Base-by-base conservation (phyloP, 208 protist species). In the Wallacemonas sp. region DNA sequence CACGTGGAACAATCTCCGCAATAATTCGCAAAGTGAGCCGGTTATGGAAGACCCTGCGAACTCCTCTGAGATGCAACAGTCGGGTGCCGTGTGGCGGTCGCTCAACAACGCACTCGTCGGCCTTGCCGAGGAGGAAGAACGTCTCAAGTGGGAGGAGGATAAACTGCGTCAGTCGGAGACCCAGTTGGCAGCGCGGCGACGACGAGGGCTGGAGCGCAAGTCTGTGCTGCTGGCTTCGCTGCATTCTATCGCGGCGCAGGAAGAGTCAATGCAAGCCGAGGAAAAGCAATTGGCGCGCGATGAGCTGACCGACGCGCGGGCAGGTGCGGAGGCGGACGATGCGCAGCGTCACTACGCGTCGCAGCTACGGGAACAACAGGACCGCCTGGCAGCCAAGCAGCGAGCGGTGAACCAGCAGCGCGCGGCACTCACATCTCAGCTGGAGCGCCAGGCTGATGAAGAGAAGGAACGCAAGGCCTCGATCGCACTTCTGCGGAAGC, bases 211-310 rank as follows among this genome's bases (percentile, higher is more conserved):
- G 45, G 9, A 36, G 17, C 53, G 41, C 1, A 75, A 75, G 41
- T 34, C 31, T 12, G 27, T 59, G 22, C 33, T 75, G 12, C 70
- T 75, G n/a, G 55, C 70, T 14, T 49, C 39, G 1, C 62, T 75
- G 47, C 30, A 42, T 55, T 22, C 61, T 30, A 39, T 53, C 65
- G 62, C 70, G 58, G 42, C 62, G 61, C 54, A 53, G 22, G 70
- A 75, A 26, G 70, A 56, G 55, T 66, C 56, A 8, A 11, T 75
- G 15, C 56, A 45, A 24, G 31, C 56, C 36, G 19, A 44, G 2
- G 70, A 68, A 39, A 38, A 63, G 31, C 21, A 24, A 28, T 31
- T 59, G 28, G 15, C 39, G 15, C 53, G 63, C 26, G 70, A 75
- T 4, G 55, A 44, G 6, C 28, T 54, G 19, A 17, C 30, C 15